These are phyloP conservation scores for Zymoseptoria crescenta DNA, from an alignment of 2,329 filamentous ascomycete species.

Conservation along the genomic window DNA sequence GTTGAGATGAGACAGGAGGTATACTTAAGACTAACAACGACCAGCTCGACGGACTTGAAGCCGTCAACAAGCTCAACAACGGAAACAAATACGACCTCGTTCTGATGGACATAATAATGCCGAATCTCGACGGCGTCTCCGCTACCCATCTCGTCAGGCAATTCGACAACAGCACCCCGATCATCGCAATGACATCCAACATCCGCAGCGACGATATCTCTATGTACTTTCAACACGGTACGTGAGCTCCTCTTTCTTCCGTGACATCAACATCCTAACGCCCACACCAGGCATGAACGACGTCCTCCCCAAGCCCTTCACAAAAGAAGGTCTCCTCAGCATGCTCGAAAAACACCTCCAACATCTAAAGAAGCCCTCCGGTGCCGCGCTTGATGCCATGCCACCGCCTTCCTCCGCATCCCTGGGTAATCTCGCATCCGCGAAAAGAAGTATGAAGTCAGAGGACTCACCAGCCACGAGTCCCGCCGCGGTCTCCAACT, in stretches of 20 bases:
- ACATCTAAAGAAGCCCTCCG: conserved; percentile 60
- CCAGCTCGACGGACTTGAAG: conserved; percentile 79
- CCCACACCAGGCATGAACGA: conserved; percentile 77
- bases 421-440: conserved; percentile 36
- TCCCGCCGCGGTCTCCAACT: conserved; percentile 52
- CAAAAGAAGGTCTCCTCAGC: conserved; percentile 68
- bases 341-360: conserved; percentile 81
- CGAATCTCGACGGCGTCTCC: conserved; percentile 86
- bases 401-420: conserved; percentile 34
- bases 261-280: not conserved
- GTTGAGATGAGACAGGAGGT: conserved; percentile 24
- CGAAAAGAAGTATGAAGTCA: conserved; percentile 51
- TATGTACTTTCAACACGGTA: conserved; percentile 94
- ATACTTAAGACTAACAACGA: conserved; percentile 24
- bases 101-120: conserved; percentile 75
- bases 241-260: conserved; percentile 28
- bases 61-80: conserved; percentile 73
- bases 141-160: conserved; percentile 90
- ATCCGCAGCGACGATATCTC: conserved; percentile 94
- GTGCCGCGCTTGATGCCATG: conserved; percentile 35
- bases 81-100: conserved; percentile 57
- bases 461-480: conserved; percentile 57
- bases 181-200: conserved; percentile 98
- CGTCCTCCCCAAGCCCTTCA: conserved; percentile 94
- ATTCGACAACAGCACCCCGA: conserved; percentile 71